Percentiles rank a stretch among this genome's conserved stretches.
Evolutionary conservation across 2,329 filamentous ascomycete species (phyloP).

Genomic region (Talaromyces islandicus): DNA sequence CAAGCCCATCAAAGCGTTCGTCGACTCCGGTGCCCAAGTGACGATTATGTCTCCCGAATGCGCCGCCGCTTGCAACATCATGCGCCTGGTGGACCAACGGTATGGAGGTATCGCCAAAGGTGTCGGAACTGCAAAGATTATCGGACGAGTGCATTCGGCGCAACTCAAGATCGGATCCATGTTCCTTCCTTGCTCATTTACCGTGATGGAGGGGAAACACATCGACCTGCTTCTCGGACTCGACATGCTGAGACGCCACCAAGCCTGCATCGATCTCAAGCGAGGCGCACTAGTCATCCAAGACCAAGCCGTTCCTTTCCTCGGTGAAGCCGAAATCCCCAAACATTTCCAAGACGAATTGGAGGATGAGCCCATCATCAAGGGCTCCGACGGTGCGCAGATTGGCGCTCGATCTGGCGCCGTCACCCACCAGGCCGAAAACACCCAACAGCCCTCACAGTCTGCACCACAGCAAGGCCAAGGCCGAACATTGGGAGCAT

Average conservation of each 20-base stretch:
- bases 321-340: slow-evolving; percentile 92
- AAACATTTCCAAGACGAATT: slow-evolving; percentile 66
- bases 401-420: slow-evolving; percentile 81
- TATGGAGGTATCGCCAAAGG: slow-evolving; percentile 89
- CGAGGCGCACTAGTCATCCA: slow-evolving; percentile 83
- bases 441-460: slow-evolving; percentile 7
- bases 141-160: slow-evolving; percentile 90
- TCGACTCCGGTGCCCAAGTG: slow-evolving; percentile 94
- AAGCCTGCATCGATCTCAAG: slow-evolving; percentile 82
- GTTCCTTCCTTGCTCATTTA: slow-evolving; percentile 90
- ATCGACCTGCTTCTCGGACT: slow-evolving; percentile 89
- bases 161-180: slow-evolving; percentile 88
- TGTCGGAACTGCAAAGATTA: slow-evolving; percentile 88
- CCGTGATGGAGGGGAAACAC: slow-evolving; percentile 97
- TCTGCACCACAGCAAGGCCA: slow-evolving; percentile 2
- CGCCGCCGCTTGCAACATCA: slow-evolving; percentile 88
- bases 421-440: slow-evolving; percentile 32
- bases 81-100: slow-evolving; percentile 87
- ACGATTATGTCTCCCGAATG: slow-evolving; percentile 98
- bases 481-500: slow-evolving; percentile 13
- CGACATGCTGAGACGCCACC: slow-evolving; percentile 95
- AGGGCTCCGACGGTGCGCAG: slow-evolving; percentile 80
- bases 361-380: slow-evolving; percentile 73
- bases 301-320: slow-evolving; percentile 78
- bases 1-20: slow-evolving; percentile 86